These are phyloP conservation scores for Fonsecaea pedrosoi DNA, from an alignment of 2,329 filamentous ascomycete species.

Conservation along the genomic window DNA sequence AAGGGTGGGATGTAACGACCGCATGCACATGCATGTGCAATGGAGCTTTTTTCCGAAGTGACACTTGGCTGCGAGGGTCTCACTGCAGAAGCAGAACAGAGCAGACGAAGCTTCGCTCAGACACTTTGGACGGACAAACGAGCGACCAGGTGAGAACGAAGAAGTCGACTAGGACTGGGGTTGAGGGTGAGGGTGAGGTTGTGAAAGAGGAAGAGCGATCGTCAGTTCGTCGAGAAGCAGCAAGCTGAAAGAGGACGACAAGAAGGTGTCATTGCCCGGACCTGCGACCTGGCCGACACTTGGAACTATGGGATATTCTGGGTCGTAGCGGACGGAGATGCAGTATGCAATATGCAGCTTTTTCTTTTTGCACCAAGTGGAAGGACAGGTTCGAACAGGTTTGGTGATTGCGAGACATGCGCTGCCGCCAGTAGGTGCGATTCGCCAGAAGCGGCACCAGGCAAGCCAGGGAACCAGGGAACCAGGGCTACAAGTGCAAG, in stretches of 20 bases:
- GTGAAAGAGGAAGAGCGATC: constrained; percentile 5
- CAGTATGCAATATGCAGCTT: background rate
- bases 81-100: constrained; percentile 10
- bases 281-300: background rate
- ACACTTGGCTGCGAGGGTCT: constrained; percentile 15
- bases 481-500: background rate
- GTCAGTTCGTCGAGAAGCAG: constrained; percentile 11
- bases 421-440: constrained; percentile 17
- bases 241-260: constrained; percentile 19
- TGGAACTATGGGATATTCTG: background rate
- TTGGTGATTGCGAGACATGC: constrained; percentile 17
- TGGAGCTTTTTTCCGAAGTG: constrained; percentile 25
- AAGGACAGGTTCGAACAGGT: constrained; percentile 6
- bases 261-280: constrained; percentile 21
- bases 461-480: background rate
- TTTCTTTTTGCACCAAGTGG: background rate
- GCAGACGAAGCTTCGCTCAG: background rate
- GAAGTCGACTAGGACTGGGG: background rate
- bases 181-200: background rate
- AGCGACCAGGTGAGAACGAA: constrained; percentile 23
- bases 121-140: constrained; percentile 19
- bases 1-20: constrained; percentile 27
- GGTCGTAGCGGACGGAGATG: constrained; percentile 15
- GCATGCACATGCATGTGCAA: constrained; percentile 35
- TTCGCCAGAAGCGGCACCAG: constrained; percentile 18